A percentile compares a stretch with the other conserved stretches of the same genome.
Conservation (phyloP, 2,329 filamentous ascomycete genomes). For the Dryadomyces quercus-mongolicae region DNA sequence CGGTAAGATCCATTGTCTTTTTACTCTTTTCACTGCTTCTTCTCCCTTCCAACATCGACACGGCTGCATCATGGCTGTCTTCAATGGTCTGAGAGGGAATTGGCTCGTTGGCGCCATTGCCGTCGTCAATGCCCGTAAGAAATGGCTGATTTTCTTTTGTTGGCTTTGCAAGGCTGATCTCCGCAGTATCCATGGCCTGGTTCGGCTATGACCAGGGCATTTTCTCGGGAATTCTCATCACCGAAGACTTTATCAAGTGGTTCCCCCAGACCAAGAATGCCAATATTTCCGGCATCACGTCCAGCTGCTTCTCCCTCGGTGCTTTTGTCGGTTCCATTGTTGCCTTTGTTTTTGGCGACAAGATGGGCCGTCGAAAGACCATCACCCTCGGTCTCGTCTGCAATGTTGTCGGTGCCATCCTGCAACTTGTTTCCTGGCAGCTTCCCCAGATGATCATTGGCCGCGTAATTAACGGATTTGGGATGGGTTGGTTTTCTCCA, state of each 20-base stretch:
- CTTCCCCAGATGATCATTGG: conserved; percentile 29
- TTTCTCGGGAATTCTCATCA: conserved; percentile 29
- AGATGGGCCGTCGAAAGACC: conserved; percentile 20
- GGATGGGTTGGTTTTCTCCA: conserved; percentile 15
- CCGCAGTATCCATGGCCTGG: conserved; percentile 16
- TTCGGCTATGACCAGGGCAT: conserved; percentile 26
- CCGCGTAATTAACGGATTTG: conserved; percentile 27
- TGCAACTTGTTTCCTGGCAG: conserved; percentile 22
- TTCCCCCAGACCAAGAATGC: conserved; percentile 25
- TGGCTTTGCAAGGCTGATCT: neutral
- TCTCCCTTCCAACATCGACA: neutral
- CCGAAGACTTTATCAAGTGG: conserved; percentile 23
- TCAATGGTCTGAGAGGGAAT: neutral
- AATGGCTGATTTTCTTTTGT: neutral
- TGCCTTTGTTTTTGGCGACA: conserved; percentile 20
- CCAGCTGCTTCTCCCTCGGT: conserved; percentile 30
- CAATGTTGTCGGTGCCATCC: conserved; percentile 21
- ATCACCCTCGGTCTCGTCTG: conserved; percentile 19
- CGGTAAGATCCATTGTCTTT: neutral
- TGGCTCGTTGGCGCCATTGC: neutral
- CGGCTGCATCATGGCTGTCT: neutral
- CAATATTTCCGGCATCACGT: conserved; percentile 30
- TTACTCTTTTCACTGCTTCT: neutral
- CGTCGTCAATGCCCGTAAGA: neutral
- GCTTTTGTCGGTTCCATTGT: neutral